Evolutionary conservation across 2,329 filamentous ascomycete species (phyloP), one percentile per base, ranked within the genome.

Genomic region (Rhynchosporium agropyri): DNA sequence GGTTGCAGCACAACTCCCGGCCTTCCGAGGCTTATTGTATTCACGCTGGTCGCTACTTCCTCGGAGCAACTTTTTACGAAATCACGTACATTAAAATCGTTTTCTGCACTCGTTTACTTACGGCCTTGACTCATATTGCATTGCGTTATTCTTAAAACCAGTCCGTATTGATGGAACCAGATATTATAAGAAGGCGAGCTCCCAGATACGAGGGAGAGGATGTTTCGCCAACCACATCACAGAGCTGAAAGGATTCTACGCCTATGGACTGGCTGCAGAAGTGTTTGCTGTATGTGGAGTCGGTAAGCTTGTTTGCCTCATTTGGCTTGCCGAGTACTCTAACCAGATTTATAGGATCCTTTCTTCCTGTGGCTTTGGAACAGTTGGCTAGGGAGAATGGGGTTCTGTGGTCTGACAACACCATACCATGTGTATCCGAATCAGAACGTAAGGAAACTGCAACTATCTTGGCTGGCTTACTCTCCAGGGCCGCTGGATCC

Each of bases 181-280:
- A 31, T n/a, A 26, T 10, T 40, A 3, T 10, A 58, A 55, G 58
- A 46, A 48, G 40, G 58, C 59, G 65, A 48, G 46, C 38, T 42
- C 79, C 84, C 60, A 82, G 84, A 61, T 96, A 95, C 75, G 81
- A 83, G 3, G 92, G 89, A 65, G 92, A 98, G 76, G 95, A 98
- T 76, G 89, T 86, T 26, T 85, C 92, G 29, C 85, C 89, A 50
- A 98, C 95, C 5, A 96, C 90, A 74, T 79, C 79, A 68, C 92
- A 89, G 95, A 99, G 81, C 83, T 98, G 66, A 82, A 87, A 49
- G 95, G 94, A 67, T 99, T 95, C 89, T 98, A 97, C 78, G 89
- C 89, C 74, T 98, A 98, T 79, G 90, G 91, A 46, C 96, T 96
- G 81, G 94, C 95, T 26, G 92, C 93, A 43, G 95, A 99, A 79